Percentiles rank a stretch among this genome's conserved stretches.
Evolutionary conservation across 768 basidiomycete species (phyloP).

Genomic region (Lenzites betulinus): DNA sequence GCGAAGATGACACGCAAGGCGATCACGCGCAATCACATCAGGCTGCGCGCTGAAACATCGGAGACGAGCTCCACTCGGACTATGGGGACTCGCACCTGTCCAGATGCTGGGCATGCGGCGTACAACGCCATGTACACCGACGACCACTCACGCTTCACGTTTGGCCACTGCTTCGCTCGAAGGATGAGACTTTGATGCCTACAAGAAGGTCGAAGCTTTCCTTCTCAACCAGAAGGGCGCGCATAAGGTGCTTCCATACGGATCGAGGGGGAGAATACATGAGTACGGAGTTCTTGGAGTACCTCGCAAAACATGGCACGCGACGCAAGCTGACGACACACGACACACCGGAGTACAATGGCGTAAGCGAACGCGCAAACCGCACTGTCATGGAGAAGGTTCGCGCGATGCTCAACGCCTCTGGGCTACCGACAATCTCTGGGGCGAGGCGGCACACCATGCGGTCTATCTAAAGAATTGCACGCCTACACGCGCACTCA

Average conservation of each 20-base stretch:
- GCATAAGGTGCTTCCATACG: conserved; percentile 37
- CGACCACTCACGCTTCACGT: conserved; percentile 25
- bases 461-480: conserved; percentile 27
- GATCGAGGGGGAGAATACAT: conserved; percentile 43
- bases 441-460: conserved; percentile 33
- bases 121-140: conserved; percentile 36
- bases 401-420: conserved; percentile 30
- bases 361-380: conserved; percentile 38
- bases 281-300: conserved; percentile 30
- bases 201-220: conserved; percentile 38
- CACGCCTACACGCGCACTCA: conserved; percentile 15
- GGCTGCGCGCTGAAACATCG: conserved; percentile 34
- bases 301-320: conserved; percentile 42
- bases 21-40: conserved; percentile 27
- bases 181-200: conserved; percentile 36
- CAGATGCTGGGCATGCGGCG: conserved; percentile 23
- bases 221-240: conserved; percentile 36
- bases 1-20: conserved; percentile 42
- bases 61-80: conserved; percentile 43
- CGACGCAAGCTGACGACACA: conserved; percentile 40
- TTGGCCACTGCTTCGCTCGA: conserved; percentile 37
- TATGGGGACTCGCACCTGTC: conserved; percentile 48
- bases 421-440: conserved; percentile 26
- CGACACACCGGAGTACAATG: conserved; percentile 46
- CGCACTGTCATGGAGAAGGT: conserved; percentile 27